phyloP scores from a whole-genome alignment of 371 early-diverging fungal genomes.

The Rhizomucor miehei region DNA sequence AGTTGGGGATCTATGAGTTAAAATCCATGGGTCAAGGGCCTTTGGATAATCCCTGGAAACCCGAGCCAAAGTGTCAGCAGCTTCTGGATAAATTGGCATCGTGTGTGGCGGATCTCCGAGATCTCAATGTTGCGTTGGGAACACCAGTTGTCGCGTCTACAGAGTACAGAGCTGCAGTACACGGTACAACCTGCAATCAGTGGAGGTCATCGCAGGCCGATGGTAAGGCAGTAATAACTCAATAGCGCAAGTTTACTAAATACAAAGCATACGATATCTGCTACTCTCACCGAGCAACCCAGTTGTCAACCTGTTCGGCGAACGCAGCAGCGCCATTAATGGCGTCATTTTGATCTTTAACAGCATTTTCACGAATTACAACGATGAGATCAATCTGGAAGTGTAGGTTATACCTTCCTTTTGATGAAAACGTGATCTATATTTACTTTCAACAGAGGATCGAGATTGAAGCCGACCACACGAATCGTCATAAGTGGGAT shows the following conservation, averaged over 20 bases:
- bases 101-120: neutral
- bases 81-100: neutral
- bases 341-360: neutral
- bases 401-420: neutral
- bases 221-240: neutral
- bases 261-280: neutral
- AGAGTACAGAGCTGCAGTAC: neutral
- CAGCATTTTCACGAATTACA: neutral
- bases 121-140: neutral
- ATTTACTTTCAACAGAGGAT: neutral
- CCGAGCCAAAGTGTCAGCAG: neutral
- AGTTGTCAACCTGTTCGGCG: neutral
- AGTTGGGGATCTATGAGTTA: neutral
- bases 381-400: neutral
- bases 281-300: neutral
- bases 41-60: neutral
- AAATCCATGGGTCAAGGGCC: neutral
- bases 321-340: neutral
- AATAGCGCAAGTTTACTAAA: neutral
- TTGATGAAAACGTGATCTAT: no score
- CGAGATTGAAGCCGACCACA: neutral
- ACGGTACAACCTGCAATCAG: neutral
- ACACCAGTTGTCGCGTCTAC: neutral
- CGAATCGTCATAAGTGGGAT: slow-evolving; percentile 1
- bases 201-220: neutral